Percentiles rank a stretch among this genome's conserved stretches.
These are phyloP conservation scores for Tricholoma hemisulphureum DNA, from an alignment of 768 basidiomycete genomes.

Conservation along the genomic window DNA sequence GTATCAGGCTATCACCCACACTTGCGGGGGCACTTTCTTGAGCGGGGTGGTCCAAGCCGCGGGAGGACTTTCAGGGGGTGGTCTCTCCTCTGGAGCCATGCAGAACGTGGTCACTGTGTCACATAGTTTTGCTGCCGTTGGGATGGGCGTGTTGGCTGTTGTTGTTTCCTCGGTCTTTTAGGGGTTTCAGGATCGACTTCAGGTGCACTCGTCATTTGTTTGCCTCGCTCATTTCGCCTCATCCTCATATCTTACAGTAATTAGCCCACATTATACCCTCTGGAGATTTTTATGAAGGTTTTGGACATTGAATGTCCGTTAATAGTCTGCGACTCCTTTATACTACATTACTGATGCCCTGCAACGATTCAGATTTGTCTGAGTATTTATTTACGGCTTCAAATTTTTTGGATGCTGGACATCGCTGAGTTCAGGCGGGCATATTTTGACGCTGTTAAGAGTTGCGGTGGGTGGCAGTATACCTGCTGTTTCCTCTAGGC, in stretches of 20 bases:
- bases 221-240: slow-evolving; percentile 3
- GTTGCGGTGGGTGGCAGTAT: too few relatives aligned
- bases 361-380: too few relatives aligned
- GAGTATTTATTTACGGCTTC: too few relatives aligned
- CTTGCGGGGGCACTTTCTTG: slow-evolving; percentile 75
- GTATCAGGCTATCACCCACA: slow-evolving; percentile 57
- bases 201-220: slow-evolving; percentile 10
- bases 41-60: slow-evolving; percentile 66
- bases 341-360: too few relatives aligned
- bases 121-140: slow-evolving; percentile 18
- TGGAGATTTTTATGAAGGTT: slow-evolving; percentile 6
- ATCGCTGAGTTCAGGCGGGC: too few relatives aligned
- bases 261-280: slow-evolving; percentile 25
- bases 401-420: too few relatives aligned
- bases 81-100: slow-evolving; percentile 25
- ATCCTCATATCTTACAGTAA: slow-evolving; percentile 13
- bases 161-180: slow-evolving; percentile 15
- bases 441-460: too few relatives aligned
- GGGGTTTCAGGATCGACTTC: slow-evolving; percentile 10
- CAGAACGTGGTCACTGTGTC: slow-evolving; percentile 23
- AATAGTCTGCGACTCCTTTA: neutral
- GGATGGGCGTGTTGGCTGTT: slow-evolving; percentile 15
- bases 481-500: too few relatives aligned
- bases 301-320: slow-evolving; percentile 5
- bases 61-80: slow-evolving; percentile 49